These are phyloP conservation scores for Chlamydomonas schloesseri DNA, from an alignment of 139 green algal species.

Conservation along the genomic window DNA sequence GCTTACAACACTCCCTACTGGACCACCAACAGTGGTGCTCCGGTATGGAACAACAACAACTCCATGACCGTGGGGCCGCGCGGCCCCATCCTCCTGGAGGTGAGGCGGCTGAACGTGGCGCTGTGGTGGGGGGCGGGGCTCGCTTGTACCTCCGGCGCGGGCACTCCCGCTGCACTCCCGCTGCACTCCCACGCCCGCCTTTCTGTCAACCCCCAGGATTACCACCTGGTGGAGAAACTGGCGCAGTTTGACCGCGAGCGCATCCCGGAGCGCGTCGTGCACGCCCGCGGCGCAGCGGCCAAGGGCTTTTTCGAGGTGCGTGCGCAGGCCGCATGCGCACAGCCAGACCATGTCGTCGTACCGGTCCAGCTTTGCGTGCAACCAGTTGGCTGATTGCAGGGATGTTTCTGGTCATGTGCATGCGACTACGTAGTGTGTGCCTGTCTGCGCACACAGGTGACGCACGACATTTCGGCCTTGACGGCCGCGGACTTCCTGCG, in stretches of 20 bases:
- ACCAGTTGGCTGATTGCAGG: too few species aligned
- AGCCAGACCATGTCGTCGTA: too few species aligned
- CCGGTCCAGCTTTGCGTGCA: too few species aligned
- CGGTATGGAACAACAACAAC: conserved; percentile 97
- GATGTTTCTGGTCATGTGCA: too few species aligned
- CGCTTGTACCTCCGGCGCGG: too few species aligned
- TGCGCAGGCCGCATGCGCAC: background rate
- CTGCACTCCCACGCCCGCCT: background rate
- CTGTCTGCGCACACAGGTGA: too few species aligned
- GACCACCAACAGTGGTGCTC: conserved; percentile 93
- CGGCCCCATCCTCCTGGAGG: conserved; percentile 77
- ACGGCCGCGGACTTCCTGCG: conserved; percentile 96
- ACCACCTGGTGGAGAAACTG: conserved; percentile 96
- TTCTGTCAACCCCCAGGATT: conserved; percentile 69
- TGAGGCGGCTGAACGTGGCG: too few species aligned
- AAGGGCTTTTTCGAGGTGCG: conserved; percentile 98
- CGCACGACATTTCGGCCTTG: conserved; percentile 94
- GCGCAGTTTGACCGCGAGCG: conserved; percentile 95
- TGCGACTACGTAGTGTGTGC: too few species aligned
- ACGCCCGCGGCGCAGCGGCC: conserved; percentile 91
- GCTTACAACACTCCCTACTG: conserved; percentile 71
- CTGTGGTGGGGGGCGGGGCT: too few species aligned
- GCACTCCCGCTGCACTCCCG: too few species aligned
- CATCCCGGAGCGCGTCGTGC: conserved; percentile 97
- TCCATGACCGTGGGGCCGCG: conserved; percentile 78